Conservation (phyloP, 108 stramenopile genomes). For the Nannochloropsis granulata region DNA sequence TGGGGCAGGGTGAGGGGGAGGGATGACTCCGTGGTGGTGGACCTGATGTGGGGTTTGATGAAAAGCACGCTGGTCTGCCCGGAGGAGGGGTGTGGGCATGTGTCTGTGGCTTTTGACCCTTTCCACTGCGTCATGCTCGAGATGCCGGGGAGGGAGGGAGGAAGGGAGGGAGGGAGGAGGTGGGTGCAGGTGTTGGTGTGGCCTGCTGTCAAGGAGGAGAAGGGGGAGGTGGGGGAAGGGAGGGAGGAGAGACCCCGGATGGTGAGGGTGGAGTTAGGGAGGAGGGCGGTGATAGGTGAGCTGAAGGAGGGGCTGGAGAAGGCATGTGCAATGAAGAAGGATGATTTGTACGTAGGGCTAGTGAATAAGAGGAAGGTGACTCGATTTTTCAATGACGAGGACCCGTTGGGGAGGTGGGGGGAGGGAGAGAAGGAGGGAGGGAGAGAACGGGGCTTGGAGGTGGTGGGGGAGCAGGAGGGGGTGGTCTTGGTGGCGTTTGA, state of each 20-base stretch:
- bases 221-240: not conserved
- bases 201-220: not conserved
- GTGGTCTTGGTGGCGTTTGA: not conserved
- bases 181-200: not conserved
- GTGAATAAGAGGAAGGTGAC: not conserved
- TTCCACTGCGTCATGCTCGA: not conserved
- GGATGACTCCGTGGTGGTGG: slow-evolving; percentile 21
- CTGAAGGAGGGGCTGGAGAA: not conserved
- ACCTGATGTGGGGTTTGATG: slow-evolving; percentile 16
- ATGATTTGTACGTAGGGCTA: not conserved
- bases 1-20: slow-evolving; percentile 14
- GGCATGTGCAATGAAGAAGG: not conserved
- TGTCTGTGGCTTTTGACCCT: not conserved
- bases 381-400: not conserved
- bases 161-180: not conserved
- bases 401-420: not conserved
- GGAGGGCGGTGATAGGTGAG: not conserved
- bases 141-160: not conserved
- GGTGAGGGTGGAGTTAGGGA: not conserved
- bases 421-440: not conserved
- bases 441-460: not conserved
- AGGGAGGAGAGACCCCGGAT: not conserved
- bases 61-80: slow-evolving; percentile 28
- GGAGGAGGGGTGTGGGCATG: slow-evolving; percentile 1
- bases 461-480: not conserved